These are phyloP conservation scores for Chlorella variabilis DNA, from an alignment of 163 green algal genomes.

Conservation along the genomic window DNA sequence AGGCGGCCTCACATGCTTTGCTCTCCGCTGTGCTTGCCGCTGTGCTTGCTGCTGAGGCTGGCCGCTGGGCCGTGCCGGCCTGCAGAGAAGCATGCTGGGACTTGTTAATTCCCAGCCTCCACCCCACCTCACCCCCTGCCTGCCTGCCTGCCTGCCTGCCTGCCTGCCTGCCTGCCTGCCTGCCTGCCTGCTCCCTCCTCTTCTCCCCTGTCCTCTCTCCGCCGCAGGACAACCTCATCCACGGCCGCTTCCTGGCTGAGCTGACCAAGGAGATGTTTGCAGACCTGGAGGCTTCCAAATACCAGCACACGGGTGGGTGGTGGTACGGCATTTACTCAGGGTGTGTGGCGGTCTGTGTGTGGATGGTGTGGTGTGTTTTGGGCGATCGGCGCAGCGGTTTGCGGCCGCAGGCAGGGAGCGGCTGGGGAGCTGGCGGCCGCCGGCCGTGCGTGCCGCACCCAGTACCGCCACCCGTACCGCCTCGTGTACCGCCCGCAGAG, in stretches of 20 bases:
- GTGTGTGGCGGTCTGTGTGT: neutral
- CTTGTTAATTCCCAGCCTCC: no score
- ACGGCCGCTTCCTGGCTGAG: constrained; percentile 95
- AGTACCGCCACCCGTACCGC: neutral
- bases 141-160: no score
- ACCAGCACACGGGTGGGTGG: constrained; percentile 86
- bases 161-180: no score
- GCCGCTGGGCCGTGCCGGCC: no score
- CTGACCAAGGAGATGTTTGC: constrained; percentile 96
- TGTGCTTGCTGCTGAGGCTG: neutral
- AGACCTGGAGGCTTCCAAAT: constrained; percentile 95
- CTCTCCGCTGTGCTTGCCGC: neutral
- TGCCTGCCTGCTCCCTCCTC: neutral
- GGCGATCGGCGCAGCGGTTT: no score
- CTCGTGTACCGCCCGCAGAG: constrained; percentile 60
- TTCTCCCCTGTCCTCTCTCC: neutral
- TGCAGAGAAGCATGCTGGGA: no score
- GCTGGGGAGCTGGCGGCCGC: no score
- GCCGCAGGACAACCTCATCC: constrained; percentile 81
- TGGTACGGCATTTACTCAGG: neutral
- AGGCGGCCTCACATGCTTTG: no score
- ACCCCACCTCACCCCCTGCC: no score
- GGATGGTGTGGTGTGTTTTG: neutral
- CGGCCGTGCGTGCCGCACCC: no score
- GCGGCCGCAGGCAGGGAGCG: no score